Evolutionary conservation across 2,329 filamentous ascomycete genomes (phyloP).

Genomic region (Diaporthe citriasiana): DNA sequence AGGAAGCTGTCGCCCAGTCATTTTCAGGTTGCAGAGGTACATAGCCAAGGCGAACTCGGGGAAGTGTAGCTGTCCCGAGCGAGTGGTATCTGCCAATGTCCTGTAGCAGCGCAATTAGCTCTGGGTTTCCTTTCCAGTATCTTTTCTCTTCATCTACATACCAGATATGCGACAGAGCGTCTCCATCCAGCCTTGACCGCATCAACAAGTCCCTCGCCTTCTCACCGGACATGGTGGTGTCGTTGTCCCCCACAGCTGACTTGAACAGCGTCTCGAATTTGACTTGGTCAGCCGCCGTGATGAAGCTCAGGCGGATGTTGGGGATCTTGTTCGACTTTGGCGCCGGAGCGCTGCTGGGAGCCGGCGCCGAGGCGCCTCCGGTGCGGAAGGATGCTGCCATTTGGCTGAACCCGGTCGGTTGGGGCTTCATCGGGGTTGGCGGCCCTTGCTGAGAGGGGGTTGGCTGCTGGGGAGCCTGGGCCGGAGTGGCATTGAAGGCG

Average conservation of each 20-base stretch:
- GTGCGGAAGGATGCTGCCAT: conserved; percentile 78
- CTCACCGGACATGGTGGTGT: conserved; percentile 90
- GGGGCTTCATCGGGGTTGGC: conserved; percentile 74
- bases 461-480: conserved; percentile 60
- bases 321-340: conserved; percentile 81
- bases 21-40: conserved; percentile 96
- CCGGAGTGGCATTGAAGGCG: conserved; percentile 63
- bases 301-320: conserved; percentile 94
- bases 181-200: conserved; percentile 88
- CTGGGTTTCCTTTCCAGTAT: no score
- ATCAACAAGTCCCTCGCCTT: conserved; percentile 91
- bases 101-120: conserved; percentile 58
- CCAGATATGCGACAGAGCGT: conserved; percentile 94
- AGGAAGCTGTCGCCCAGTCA: conserved; percentile 89
- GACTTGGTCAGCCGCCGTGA: conserved; percentile 92
- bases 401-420: conserved; percentile 75
- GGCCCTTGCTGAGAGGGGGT: conserved; percentile 66
- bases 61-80: conserved; percentile 95
- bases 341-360: conserved; percentile 64
- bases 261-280: conserved; percentile 99
- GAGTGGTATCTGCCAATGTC: conserved; percentile 95
- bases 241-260: conserved; percentile 87
- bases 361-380: conserved; percentile 59
- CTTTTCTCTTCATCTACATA: conserved; percentile 55
- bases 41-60: conserved; percentile 98